These are phyloP conservation scores for Eucalyptus guilfoylei DNA, from an alignment of 345 rosid genomes.

Conservation along the genomic window DNA sequence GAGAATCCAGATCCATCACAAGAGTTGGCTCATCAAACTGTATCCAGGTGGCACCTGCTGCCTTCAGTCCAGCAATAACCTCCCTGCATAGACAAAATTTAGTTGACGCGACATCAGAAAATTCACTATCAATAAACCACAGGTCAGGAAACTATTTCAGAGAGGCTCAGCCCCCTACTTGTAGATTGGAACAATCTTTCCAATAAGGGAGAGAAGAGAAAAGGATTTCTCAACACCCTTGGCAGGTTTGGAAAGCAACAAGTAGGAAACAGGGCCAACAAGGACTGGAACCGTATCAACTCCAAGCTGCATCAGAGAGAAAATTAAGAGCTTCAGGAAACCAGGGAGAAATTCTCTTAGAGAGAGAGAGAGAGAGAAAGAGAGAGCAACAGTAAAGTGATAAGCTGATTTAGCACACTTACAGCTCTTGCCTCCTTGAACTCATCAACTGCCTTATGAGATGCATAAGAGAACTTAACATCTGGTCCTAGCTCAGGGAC, in stretches of 20 bases:
- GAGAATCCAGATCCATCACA: conserved; percentile 74
- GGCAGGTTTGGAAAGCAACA: conserved; percentile 84
- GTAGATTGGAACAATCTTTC: conserved; percentile 77
- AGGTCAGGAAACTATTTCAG: background rate
- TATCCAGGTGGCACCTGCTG: conserved; percentile 91
- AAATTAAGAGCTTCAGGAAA: background rate
- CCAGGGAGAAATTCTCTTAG: background rate
- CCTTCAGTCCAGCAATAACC: conserved; percentile 77
- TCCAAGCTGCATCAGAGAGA: conserved; percentile 55
- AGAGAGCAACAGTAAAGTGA: background rate
- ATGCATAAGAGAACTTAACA: conserved; percentile 73
- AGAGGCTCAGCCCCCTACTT: conserved; percentile 28
- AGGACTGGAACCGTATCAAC: conserved; percentile 81
- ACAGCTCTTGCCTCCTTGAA: conserved; percentile 96
- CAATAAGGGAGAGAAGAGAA: conserved; percentile 75
- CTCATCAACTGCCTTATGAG: conserved; percentile 88
- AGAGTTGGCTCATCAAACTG: conserved; percentile 92
- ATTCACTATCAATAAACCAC: background rate
- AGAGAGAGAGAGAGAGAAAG: background rate
- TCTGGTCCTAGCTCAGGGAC: conserved; percentile 97
- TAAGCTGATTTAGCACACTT: background rate
- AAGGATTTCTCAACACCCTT: conserved; percentile 84
- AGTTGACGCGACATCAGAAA: background rate
- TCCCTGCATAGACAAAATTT: conserved; percentile 35
- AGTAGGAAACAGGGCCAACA: conserved; percentile 85